Conservation (phyloP, 768 basidiomycete species). For the Sutorius australiensis region DNA sequence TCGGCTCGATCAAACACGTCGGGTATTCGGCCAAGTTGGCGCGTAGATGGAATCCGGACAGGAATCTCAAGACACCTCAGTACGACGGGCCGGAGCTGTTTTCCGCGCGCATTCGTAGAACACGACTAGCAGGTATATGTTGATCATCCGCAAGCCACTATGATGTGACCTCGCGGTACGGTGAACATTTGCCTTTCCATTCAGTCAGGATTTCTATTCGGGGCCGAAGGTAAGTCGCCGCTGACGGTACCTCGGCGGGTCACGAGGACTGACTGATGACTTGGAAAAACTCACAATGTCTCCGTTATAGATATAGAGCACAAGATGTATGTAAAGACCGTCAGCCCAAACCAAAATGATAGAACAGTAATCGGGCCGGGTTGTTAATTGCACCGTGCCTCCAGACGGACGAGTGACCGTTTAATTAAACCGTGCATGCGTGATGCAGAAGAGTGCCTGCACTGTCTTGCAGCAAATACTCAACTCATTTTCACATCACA, state of each 20-base stretch:
- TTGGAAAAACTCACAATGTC: neutral
- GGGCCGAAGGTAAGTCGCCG: neutral
- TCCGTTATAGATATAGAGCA: neutral
- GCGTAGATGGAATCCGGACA: neutral
- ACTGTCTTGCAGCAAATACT: neutral
- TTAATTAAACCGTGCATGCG: neutral
- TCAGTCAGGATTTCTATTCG: neutral
- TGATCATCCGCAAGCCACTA: neutral
- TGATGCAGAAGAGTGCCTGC: neutral
- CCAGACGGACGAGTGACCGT: neutral
- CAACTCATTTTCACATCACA: neutral
- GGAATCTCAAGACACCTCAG: neutral
- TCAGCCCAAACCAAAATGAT: neutral
- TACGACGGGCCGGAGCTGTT: neutral
- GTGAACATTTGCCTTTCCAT: no score
- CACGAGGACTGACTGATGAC: neutral
- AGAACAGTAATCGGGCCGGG: neutral
- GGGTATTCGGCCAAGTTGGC: conserved; percentile 4
- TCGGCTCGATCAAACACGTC: conserved; percentile 20
- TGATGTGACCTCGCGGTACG: no score
- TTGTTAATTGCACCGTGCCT: neutral
- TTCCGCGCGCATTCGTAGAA: neutral
- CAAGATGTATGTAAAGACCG: neutral
- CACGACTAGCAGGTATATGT: neutral
- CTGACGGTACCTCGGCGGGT: neutral